Evolutionary conservation across 305 asterid genomes (phyloP).

Genomic region (Nicotiana rustica): DNA sequence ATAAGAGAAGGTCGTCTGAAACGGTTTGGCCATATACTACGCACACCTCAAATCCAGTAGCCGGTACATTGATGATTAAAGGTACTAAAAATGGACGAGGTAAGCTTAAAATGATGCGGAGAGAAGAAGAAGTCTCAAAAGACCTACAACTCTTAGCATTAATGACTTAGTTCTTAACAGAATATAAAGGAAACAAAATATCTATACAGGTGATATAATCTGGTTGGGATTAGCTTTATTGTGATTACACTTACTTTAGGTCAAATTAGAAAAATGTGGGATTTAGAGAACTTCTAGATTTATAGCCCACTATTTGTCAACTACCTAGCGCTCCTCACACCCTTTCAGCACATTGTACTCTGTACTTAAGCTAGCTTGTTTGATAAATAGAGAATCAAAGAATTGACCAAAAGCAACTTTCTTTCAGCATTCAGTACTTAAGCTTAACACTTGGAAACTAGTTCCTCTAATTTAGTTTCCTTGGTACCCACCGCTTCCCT

Average conservation of each 20-base stretch:
- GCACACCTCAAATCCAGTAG: background rate
- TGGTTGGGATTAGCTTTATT: background rate
- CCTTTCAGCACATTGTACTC: background rate
- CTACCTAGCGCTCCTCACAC: background rate
- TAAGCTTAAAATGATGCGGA: background rate
- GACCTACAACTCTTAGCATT: background rate
- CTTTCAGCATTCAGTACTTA: background rate
- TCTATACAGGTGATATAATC: background rate
- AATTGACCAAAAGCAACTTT: background rate
- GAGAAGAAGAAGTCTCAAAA: background rate
- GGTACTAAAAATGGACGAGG: background rate
- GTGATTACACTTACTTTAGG: background rate
- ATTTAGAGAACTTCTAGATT: background rate
- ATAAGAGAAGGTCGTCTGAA: background rate
- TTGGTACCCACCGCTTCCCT: background rate
- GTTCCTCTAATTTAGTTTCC: background rate
- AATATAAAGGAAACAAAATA: background rate
- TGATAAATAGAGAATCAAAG: background rate
- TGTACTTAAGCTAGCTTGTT: constrained; percentile 13
- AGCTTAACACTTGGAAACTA: background rate
- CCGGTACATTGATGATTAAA: background rate
- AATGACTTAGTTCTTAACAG: background rate
- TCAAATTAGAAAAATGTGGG: background rate
- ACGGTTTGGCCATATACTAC: background rate
- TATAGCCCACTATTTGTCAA: background rate